phyloP scores from a whole-genome alignment of 495 filamentous ascomycete genomes.

The Aspergillus nanangensis region DNA sequence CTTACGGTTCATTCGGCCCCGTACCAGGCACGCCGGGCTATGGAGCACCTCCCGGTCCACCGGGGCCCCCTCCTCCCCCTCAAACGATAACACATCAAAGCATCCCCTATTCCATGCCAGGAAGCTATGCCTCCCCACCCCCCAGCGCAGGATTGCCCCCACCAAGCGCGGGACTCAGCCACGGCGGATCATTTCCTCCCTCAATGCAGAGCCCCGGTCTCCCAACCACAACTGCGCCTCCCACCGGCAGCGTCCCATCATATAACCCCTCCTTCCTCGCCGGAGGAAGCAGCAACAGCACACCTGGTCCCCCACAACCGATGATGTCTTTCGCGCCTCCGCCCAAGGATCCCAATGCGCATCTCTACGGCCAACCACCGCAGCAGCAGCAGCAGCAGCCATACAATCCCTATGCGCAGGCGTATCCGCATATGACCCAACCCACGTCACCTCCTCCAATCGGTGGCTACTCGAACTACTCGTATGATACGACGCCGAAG shows the following conservation, averaged over 20 bases:
- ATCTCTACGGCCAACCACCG: slow-evolving; percentile 31
- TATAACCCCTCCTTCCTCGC: slow-evolving; percentile 29
- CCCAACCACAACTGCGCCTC: too few relatives aligned
- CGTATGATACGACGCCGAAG: slow-evolving; percentile 42
- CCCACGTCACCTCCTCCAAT: slow-evolving; percentile 20
- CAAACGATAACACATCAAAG: too few relatives aligned
- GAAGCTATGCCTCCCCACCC: slow-evolving; percentile 32
- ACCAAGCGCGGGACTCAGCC: slow-evolving; percentile 30
- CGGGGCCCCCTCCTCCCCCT: slow-evolving; percentile 26
- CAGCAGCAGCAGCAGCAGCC: slow-evolving; percentile 11
- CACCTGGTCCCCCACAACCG: slow-evolving; percentile 5
- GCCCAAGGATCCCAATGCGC: slow-evolving; percentile 42
- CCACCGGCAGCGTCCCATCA: slow-evolving; percentile 21
- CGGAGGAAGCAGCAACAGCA: slow-evolving; percentile 7
- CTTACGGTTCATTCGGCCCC: too few relatives aligned
- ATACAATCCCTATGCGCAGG: slow-evolving; percentile 13
- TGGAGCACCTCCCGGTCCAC: too few relatives aligned
- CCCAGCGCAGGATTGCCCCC: too few relatives aligned
- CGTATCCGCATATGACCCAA: slow-evolving; percentile 13
- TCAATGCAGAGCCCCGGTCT: slow-evolving; percentile 22
- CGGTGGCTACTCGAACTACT: slow-evolving; percentile 54
- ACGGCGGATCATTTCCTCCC: slow-evolving; percentile 23
- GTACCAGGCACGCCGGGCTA: too few relatives aligned
- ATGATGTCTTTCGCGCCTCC: slow-evolving; percentile 42
- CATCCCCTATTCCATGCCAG: slow-evolving; percentile 25